Evolutionary conservation across 805 yeast genomes (phyloP).

Genomic region (Kockiozyma suomiensis): DNA sequence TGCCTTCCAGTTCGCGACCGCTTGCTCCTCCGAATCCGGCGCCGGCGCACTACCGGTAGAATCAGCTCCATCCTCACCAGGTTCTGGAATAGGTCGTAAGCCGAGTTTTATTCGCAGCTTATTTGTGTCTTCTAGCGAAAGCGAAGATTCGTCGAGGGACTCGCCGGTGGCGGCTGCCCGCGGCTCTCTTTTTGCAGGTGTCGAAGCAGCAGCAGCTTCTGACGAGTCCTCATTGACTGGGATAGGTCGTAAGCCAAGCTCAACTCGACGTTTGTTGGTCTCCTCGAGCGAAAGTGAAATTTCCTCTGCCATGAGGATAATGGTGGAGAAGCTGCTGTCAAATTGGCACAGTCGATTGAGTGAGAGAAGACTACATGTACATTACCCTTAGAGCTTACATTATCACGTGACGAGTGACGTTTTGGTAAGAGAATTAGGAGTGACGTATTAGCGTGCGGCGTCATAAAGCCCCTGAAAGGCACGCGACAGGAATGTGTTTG

Average conservation of each 20-base stretch:
- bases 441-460: not conserved
- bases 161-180: conserved; percentile 17
- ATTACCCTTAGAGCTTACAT: not conserved
- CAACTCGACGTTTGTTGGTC: conserved; percentile 56
- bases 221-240: conserved; percentile 35
- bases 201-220: not conserved
- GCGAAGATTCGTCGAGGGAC: conserved; percentile 21
- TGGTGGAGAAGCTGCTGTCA: too few relatives aligned
- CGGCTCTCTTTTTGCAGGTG: conserved; percentile 1
- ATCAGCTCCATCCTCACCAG: conserved; percentile 2
- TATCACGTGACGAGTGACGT: not conserved
- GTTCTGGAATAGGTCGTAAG: conserved; percentile 53
- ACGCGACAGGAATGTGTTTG: conserved; percentile 9
- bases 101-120: conserved; percentile 48
- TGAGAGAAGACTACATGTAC: not conserved
- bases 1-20: conserved; percentile 45
- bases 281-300: conserved; percentile 50
- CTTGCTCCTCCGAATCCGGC: conserved; percentile 42
- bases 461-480: conserved; percentile 6
- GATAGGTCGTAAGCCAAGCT: conserved; percentile 58
- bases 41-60: not conserved
- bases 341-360: not conserved
- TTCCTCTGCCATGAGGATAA: conserved; percentile 16
- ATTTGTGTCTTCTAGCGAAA: conserved; percentile 32
- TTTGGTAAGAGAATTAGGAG: not conserved